Evolutionary conservation across 2,329 filamentous ascomycete genomes (phyloP).

Genomic region (Colletotrichum paranaense): DNA sequence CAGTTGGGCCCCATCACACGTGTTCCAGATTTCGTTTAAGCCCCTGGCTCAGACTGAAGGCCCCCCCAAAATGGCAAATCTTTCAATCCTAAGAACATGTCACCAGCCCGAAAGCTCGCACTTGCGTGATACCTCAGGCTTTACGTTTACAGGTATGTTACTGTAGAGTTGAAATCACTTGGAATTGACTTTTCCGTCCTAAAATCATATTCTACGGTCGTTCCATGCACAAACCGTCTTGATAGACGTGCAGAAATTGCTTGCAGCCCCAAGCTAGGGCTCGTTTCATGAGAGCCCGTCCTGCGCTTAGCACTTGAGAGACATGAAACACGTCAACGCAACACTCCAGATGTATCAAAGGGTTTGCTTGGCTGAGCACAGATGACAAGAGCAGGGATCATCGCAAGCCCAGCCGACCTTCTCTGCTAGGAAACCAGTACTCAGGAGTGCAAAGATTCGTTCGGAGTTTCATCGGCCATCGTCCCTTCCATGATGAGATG

Average conservation of each 20-base stretch:
- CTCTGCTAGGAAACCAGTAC: background rate
- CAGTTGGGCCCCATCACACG: background rate
- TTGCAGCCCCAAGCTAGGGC: background rate
- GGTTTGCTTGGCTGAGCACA: background rate
- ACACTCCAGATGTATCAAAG: conserved; percentile 28
- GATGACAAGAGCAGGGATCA: conserved; percentile 1
- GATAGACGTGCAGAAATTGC: background rate
- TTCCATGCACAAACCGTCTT: background rate
- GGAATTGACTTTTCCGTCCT: background rate
- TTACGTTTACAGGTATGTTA: background rate
- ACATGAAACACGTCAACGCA: conserved; percentile 28
- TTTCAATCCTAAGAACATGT: background rate
- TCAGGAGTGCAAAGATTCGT: background rate
- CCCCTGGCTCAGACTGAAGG: background rate
- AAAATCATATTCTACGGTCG: background rate
- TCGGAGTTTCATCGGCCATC: background rate
- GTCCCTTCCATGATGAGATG: background rate
- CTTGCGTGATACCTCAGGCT: background rate
- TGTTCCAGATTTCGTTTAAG: background rate
- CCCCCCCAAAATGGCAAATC: background rate
- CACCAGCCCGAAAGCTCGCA: background rate
- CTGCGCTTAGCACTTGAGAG: background rate
- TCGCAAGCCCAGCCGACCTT: background rate
- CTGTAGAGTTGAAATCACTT: background rate
- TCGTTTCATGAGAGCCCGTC: conserved; percentile 8